Conservation (phyloP, 169 alveolate genomes). For the Eimeria mitis region DNA sequence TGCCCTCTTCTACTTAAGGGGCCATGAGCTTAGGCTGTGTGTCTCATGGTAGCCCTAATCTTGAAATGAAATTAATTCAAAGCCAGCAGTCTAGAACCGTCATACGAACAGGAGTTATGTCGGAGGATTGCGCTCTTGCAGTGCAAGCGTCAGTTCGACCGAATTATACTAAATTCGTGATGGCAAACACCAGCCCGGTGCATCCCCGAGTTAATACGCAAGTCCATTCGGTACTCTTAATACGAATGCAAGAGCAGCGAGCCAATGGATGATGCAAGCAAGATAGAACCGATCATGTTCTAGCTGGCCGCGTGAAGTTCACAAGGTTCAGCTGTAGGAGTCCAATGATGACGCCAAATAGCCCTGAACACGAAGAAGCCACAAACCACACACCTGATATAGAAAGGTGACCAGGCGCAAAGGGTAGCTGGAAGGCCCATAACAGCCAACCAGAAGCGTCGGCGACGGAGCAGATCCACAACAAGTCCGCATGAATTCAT, state of each 20-base stretch:
- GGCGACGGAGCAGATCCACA: not conserved
- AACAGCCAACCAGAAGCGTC: not conserved
- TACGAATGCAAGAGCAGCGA: not conserved
- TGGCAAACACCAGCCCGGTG: not conserved
- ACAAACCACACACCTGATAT: not conserved
- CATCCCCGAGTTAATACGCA: not conserved
- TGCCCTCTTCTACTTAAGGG: too few relatives aligned
- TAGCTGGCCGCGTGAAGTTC: constrained; percentile 83
- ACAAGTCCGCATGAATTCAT: not conserved
- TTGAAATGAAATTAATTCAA: not conserved
- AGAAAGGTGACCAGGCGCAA: not conserved
- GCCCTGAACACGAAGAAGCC: constrained; percentile 60
- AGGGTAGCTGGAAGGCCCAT: not conserved
- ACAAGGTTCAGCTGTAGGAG: constrained; percentile 88
- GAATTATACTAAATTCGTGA: not conserved
- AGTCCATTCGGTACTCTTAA: not conserved
- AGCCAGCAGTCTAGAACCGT: not conserved
- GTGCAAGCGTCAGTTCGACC: not conserved
- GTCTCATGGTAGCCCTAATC: not conserved
- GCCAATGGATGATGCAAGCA: not conserved
- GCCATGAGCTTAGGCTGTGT: too few relatives aligned
- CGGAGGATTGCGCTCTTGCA: not conserved
- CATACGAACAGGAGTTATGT: not conserved
- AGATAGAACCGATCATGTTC: not conserved
- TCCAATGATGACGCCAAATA: constrained; percentile 86